phyloP scores from a whole-genome alignment of 495 filamentous ascomycete genomes.

The Trichoderma reesei region DNA sequence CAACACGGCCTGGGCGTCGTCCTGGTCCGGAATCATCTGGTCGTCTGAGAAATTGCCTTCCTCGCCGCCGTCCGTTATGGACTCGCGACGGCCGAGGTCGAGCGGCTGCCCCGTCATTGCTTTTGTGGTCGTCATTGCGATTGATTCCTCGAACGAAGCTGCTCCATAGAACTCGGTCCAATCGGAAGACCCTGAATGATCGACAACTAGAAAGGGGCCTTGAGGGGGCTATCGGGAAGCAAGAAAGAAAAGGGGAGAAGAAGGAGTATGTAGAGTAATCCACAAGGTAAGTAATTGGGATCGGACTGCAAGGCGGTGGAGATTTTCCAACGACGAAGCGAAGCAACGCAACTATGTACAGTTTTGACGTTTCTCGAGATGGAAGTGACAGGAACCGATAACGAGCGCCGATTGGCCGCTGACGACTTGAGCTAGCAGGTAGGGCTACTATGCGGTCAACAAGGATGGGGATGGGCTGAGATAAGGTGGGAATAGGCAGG shows the following conservation, averaged over 20 bases:
- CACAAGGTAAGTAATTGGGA: too few relatives aligned
- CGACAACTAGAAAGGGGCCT: background rate
- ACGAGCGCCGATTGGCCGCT: background rate
- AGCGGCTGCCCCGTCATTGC: background rate
- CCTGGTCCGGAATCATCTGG: constrained; percentile 32
- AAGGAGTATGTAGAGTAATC: too few relatives aligned
- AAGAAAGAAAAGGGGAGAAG: background rate
- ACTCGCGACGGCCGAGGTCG: constrained; percentile 24
- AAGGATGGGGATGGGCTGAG: too few relatives aligned
- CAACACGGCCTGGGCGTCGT: constrained; percentile 55
- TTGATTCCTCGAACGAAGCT: background rate
- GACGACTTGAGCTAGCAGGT: background rate
- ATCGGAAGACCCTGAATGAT: background rate
- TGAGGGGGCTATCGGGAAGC: too few relatives aligned
- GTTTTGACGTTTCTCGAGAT: background rate
- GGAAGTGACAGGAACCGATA: background rate
- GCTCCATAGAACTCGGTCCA: background rate
- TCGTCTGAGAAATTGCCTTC: constrained; percentile 16
- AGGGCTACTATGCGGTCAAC: too few relatives aligned
- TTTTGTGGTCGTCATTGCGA: background rate
- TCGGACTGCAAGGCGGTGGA: background rate
- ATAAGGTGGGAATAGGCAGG: background rate
- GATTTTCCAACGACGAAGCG: background rate
- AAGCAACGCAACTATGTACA: background rate
- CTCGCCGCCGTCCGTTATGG: constrained; percentile 12